phyloP scores from a whole-genome alignment of 495 filamentous ascomycete genomes.

The Staphylotrichum longicolle region DNA sequence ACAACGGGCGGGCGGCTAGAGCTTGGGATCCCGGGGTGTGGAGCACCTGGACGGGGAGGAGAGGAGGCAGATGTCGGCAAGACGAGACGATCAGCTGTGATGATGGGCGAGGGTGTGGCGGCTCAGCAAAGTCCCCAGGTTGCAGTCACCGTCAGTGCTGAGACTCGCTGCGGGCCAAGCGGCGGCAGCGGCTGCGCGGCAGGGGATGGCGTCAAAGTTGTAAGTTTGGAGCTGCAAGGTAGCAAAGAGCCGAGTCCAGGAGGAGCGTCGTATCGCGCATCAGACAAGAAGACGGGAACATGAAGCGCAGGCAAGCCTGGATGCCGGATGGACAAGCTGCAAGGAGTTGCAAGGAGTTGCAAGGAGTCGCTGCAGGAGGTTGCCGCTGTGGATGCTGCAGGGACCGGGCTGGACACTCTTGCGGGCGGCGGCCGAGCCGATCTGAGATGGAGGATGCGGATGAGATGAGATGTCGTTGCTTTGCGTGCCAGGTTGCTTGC shows the following conservation, averaged over 20 bases:
- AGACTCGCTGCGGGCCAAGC: slow-evolving; percentile 15
- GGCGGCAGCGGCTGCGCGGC: slow-evolving; percentile 16
- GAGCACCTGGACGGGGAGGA: slow-evolving; percentile 21
- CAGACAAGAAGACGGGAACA: slow-evolving; percentile 5
- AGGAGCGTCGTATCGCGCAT: slow-evolving; percentile 16
- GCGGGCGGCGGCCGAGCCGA: slow-evolving; percentile 14
- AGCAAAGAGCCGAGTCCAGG: neutral
- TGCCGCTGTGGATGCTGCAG: slow-evolving; percentile 21
- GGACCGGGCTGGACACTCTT: slow-evolving; percentile 5
- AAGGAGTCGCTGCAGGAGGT: slow-evolving; percentile 22
- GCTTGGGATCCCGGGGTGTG: slow-evolving; percentile 40
- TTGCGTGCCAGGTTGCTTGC: neutral
- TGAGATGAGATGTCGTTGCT: slow-evolving; percentile 11
- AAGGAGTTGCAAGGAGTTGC: neutral
- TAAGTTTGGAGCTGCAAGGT: slow-evolving; percentile 3
- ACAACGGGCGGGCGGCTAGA: slow-evolving; percentile 45
- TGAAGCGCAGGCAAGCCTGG: slow-evolving; percentile 3
- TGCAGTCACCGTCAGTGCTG: slow-evolving; percentile 23
- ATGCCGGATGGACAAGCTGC: no score
- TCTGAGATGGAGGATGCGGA: slow-evolving; percentile 16
- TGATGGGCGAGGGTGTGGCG: slow-evolving; percentile 26
- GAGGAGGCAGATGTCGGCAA: slow-evolving; percentile 20
- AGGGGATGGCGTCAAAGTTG: slow-evolving; percentile 17
- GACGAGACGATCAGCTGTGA: slow-evolving; percentile 26
- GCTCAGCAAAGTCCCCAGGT: slow-evolving; percentile 17